Evolutionary conservation across 306 rosid genomes (phyloP), one percentile per base, ranked within the genome.

Genomic region (Fragaria ananassa): DNA sequence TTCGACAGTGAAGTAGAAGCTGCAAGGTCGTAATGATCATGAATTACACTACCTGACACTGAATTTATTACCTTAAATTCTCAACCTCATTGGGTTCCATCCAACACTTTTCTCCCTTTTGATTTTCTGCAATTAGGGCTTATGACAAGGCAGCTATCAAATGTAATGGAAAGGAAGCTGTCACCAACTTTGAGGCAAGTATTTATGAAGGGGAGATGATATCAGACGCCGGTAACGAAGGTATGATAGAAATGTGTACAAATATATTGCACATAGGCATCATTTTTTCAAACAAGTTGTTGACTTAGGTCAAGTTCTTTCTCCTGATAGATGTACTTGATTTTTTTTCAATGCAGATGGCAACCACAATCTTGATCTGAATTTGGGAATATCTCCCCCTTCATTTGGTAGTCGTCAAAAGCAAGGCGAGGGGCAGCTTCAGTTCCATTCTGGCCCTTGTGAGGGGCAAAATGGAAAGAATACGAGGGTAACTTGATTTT

Each of bases 1-100:
- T 96, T 96, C 96, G 96, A 96, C 96, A 92, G 88, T 71, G 99
- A 96, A 91, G 98, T 96, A 91, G 99, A 96, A 93, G 98, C 98
- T 91, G 99, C 99, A 93, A 96, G 99, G 99, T 96, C 94, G 85
- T 88, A 83, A 78, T 88, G 89, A 94, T 85, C 93, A 92, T 88
- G 83, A 92, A 89, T 88, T 92, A 86, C 91, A 78, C 91, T 89
- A 81, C 85, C 86, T 90, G 83, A 78, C 76, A 71, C 81, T 92
- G 93, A 88, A 83, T 83, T 85, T 91, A 85, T 87, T 88, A 86
- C 88, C 83, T 86, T 86, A 79, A 83, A 92, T 87, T 88, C 87
- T 89, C 88, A 88, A 90, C 86, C 82, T 90, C 90, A 86, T 88
- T 83, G 82, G 90, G 71, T 83, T 86, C 87, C 88, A 85, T 81